A percentile compares a stretch with the other conserved stretches of the same genome.
These are phyloP conservation scores for Teratosphaeria destructans DNA, from an alignment of 2,329 filamentous ascomycete genomes.

Conservation along the genomic window DNA sequence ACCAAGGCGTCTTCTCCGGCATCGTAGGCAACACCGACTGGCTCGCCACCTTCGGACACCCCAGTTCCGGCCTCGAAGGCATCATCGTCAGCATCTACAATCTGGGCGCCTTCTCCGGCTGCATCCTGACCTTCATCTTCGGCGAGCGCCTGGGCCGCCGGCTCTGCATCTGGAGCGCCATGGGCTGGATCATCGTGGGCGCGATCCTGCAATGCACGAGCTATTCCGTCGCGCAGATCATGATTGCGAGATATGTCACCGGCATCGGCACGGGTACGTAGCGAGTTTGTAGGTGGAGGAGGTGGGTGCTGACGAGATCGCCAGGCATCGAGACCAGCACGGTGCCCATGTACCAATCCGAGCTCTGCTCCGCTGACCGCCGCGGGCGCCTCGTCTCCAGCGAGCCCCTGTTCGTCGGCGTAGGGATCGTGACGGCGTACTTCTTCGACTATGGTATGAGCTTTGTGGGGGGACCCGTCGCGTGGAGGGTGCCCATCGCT, in stretches of 20 bases:
- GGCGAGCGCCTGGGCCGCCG: slow-evolving; percentile 29
- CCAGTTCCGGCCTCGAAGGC: slow-evolving; percentile 28
- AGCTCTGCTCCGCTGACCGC: slow-evolving; percentile 24
- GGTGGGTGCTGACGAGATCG: slow-evolving; percentile 11
- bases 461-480: slow-evolving; percentile 32
- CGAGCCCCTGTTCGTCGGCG: slow-evolving; percentile 26
- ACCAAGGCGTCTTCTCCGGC: slow-evolving; percentile 25
- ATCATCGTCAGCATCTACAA: slow-evolving; percentile 36
- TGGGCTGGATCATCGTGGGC: slow-evolving; percentile 34
- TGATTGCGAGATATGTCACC: slow-evolving; percentile 38
- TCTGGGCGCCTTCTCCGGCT: slow-evolving; percentile 27
- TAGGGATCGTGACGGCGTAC: slow-evolving; percentile 25
- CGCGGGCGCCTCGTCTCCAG: slow-evolving; percentile 25
- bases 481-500: slow-evolving; percentile 38
- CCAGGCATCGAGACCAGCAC: slow-evolving; percentile 27
- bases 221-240: slow-evolving; percentile 34
- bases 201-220: slow-evolving; percentile 37
- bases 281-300: neutral
- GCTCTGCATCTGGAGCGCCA: slow-evolving; percentile 32
- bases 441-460: slow-evolving; percentile 29
- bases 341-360: slow-evolving; percentile 33
- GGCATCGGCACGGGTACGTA: slow-evolving; percentile 38
- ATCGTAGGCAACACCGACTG: slow-evolving; percentile 33
- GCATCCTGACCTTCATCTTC: slow-evolving; percentile 28
- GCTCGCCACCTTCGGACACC: slow-evolving; percentile 26